phyloP scores from a whole-genome alignment of 768 basidiomycete genomes.

The Ramaria sp. region DNA sequence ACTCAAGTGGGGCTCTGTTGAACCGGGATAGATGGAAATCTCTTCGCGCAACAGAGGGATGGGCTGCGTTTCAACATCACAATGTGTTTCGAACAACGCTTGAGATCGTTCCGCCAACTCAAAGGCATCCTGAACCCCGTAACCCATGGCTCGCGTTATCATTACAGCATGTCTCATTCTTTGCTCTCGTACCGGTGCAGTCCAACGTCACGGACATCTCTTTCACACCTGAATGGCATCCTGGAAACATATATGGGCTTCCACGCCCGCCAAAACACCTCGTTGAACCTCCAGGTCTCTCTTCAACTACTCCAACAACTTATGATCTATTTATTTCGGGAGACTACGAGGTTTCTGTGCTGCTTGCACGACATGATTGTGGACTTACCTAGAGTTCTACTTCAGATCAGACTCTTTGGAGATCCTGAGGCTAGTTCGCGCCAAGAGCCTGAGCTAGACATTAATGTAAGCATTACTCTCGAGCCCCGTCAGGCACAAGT shows the following conservation, averaged over 20 bases:
- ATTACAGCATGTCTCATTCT: slow-evolving; percentile 66
- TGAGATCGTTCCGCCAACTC: slow-evolving; percentile 39
- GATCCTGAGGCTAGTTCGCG: slow-evolving; percentile 41
- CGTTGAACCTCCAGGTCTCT: slow-evolving; percentile 42
- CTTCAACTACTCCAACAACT: slow-evolving; percentile 28
- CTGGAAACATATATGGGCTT: slow-evolving; percentile 80
- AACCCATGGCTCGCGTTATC: slow-evolving; percentile 45
- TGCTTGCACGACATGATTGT: neutral
- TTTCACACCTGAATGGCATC: slow-evolving; percentile 48
- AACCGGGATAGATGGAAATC: slow-evolving; percentile 46
- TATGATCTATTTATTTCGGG: slow-evolving; percentile 71
- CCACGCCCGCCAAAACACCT: slow-evolving; percentile 38
- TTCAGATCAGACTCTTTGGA: slow-evolving; percentile 74
- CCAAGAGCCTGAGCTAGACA: slow-evolving; percentile 41
- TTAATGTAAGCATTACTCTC: slow-evolving; percentile 40
- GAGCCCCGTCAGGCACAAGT: slow-evolving; percentile 24
- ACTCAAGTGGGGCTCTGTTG: neutral
- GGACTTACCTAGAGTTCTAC: slow-evolving; percentile 1
- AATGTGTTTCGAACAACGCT: slow-evolving; percentile 56
- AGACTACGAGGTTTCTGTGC: slow-evolving; percentile 59
- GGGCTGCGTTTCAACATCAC: slow-evolving; percentile 81
- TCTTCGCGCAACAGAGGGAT: slow-evolving; percentile 70
- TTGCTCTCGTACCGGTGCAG: slow-evolving; percentile 45
- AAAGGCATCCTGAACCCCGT: neutral
- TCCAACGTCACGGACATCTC: slow-evolving; percentile 8